Base-by-base conservation (phyloP, 768 basidiomycete species). In the Lyophyllum semitale region DNA sequence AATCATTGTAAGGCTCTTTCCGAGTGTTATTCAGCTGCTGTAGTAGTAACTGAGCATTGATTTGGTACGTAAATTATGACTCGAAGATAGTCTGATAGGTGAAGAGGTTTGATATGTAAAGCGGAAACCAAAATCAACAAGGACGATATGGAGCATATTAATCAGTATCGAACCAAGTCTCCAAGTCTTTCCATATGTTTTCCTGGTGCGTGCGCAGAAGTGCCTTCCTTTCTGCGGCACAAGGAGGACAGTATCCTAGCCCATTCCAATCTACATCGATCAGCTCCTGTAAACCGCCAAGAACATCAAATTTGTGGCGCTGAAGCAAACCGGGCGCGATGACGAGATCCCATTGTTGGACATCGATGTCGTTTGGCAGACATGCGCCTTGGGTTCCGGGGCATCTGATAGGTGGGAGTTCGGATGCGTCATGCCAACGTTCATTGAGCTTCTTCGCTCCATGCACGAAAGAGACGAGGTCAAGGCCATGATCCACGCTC, bases 361-460 rank as follows among this genome's bases (percentile, higher is more conserved):
- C 8, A 35, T 17, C 8, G 8, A 35, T 17, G 8, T 8, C 8
- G 8, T 35, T 35, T 35, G 33, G 17, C n/a, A n/a, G n/a, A n/a
- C n/a, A n/a, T n/a, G n/a, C n/a, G n/a, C n/a, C n/a, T n/a, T n/a
- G n/a, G n/a, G n/a, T 26, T 20, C 15, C 26, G 15, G 3, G 8
- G 35, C n/a, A n/a, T n/a, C n/a, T n/a, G n/a, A n/a, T n/a, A n/a
- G n/a, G n/a, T n/a, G n/a, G n/a, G n/a, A n/a, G n/a, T n/a, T n/a
- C n/a, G 5, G 45, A 42, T 27, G 9, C 50, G 17, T 57, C 60
- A 61, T 13, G 37, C 45, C 5, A 46, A 22, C 12, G 42, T 45
- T 7, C n/a, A n/a, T n/a, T n/a, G n/a, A 61, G 50, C 2, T 56
- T 48, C 47, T 61, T 52, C 40, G 44, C 57, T n/a, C n/a, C n/a